A percentile compares a stretch with the other conserved stretches of the same genome.
Evolutionary conservation across 2,329 filamentous ascomycete species (phyloP).

Genomic region (Neofusicoccum umdonicola): DNA sequence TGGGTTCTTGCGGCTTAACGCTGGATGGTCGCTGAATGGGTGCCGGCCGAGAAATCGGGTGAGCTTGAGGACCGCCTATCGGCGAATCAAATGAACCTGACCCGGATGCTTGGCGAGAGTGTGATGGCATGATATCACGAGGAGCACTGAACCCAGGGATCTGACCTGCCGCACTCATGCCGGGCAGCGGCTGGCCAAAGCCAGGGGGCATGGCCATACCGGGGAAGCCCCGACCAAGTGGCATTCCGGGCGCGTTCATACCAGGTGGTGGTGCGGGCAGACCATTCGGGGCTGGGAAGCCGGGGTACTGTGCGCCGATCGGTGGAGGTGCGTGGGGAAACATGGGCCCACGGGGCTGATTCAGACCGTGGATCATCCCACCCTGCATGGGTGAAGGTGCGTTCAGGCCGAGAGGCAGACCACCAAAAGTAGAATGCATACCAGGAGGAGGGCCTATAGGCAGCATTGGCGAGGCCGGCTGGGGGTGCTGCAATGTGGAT

Average conservation of each 20-base stretch:
- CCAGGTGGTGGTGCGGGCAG: conserved; percentile 55
- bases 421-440: conserved; percentile 52
- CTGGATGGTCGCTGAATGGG: conserved; percentile 88
- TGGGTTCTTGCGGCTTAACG: conserved; percentile 53
- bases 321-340: conserved; percentile 53
- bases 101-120: conserved; percentile 74
- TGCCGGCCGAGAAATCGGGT: conserved; percentile 76
- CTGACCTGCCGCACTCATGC: conserved; percentile 34
- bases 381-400: conserved; percentile 25
- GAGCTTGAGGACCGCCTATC: conserved; percentile 51
- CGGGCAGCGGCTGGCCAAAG: conserved; percentile 47
- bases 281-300: conserved; percentile 49
- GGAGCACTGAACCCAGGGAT: conserved; percentile 37
- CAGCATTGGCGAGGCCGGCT: conserved; percentile 62
- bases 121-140: conserved; percentile 48
- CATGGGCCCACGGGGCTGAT: conserved; percentile 40
- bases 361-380: conserved; percentile 44
- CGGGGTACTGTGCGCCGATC: conserved; percentile 54
- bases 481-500: conserved; percentile 53
- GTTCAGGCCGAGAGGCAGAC: conserved; percentile 50
- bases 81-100: conserved; percentile 55
- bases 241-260: conserved; percentile 60
- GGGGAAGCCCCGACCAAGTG: conserved; percentile 56
- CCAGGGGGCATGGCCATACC: conserved; percentile 57
- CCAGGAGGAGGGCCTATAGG: conserved; percentile 59